A percentile compares a stretch with the other conserved stretches of the same genome.
These are phyloP conservation scores for Wickerhamiella lipophila DNA, from an alignment of 805 yeast genomes.

Conservation along the genomic window DNA sequence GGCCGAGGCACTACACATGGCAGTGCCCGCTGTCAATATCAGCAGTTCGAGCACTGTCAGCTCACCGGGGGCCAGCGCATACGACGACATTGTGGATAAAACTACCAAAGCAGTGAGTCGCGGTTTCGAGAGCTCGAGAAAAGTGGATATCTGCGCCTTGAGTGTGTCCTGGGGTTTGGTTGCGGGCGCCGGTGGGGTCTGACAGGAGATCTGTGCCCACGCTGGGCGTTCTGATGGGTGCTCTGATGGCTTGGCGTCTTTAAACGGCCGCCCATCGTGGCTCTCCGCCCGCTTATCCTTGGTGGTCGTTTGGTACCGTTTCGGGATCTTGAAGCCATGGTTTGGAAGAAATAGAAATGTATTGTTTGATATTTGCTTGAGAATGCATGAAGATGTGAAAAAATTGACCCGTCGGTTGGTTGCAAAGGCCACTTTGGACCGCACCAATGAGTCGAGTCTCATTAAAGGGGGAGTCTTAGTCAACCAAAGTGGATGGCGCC, in stretches of 20 bases:
- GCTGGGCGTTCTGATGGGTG: slow-evolving; percentile 5
- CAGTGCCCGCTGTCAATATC: slow-evolving; percentile 70
- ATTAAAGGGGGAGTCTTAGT: background rate
- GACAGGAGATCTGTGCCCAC: slow-evolving; percentile 10
- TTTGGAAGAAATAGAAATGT: background rate
- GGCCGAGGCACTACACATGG: slow-evolving; percentile 83
- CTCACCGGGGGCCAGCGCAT: slow-evolving; percentile 78
- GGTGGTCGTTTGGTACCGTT: background rate
- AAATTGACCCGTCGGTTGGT: background rate
- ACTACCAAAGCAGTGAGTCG: slow-evolving; percentile 76
- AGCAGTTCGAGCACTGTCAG: slow-evolving; percentile 60
- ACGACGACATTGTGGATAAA: slow-evolving; percentile 82
- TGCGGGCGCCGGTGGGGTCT: background rate
- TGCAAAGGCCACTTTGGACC: background rate
- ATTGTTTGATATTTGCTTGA: background rate
- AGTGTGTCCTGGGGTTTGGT: slow-evolving; percentile 7
- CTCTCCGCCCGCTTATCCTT: background rate
- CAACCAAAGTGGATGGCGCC: no score
- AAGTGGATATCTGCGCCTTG: slow-evolving; percentile 2
- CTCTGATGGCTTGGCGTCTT: no score
- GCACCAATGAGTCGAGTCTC: background rate
- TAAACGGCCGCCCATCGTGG: background rate
- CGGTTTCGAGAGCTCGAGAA: slow-evolving; percentile 74
- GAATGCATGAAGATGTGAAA: background rate
- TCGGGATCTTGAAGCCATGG: slow-evolving; percentile 2